Base-by-base conservation (phyloP, 108 stramenopile genomes). In the Asterionellopsis glacialis region DNA sequence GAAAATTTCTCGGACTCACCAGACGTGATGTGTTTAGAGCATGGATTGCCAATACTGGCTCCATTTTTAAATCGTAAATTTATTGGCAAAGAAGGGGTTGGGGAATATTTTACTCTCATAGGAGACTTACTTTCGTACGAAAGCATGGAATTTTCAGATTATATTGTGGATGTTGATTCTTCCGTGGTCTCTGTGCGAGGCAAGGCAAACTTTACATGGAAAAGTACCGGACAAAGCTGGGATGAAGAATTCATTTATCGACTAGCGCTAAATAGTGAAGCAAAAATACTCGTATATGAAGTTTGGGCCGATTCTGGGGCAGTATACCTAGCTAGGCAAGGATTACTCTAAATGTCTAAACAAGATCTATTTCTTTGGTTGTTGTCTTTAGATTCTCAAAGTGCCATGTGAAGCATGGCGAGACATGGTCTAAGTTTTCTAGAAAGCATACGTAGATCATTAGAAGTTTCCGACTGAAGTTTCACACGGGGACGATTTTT, bases 291-390 rank as follows among this genome's bases (percentile, higher is more conserved):
- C 9, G 28, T 51, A 1, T 62, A 62, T 51, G 61, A 62, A 33
- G 61, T 62, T 11, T 62, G 61, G 61, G 61, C 61, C 10, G 61
- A 62, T 62, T 33, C 50, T 33, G 48, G 48, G 10, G 61, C 61
- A 14, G 61, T 49, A 15, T 62, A 62, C 12, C 12, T 62, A 28
- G 61, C 61, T 11, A 62, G 61, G 5, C 2, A 33, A 33, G 33
- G 33, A 33, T 33, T 33, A 7, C 33, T 33, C 5, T 33, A 33
- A 7, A 2, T 5, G 7, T 33, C 33, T 33, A 33, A n/a, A n/a
- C n/a, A n/a, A n/a, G n/a, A n/a, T n/a, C n/a, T n/a, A n/a, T n/a
- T 33, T 33, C 33, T 33, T 33, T 33, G 33, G n/a, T n/a, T n/a
- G n/a, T n/a, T n/a, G n/a, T n/a, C n/a, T n/a, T n/a, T n/a, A n/a